Conservation (phyloP, 441 rosid genomes). For the Macaranga tanarius region DNA sequence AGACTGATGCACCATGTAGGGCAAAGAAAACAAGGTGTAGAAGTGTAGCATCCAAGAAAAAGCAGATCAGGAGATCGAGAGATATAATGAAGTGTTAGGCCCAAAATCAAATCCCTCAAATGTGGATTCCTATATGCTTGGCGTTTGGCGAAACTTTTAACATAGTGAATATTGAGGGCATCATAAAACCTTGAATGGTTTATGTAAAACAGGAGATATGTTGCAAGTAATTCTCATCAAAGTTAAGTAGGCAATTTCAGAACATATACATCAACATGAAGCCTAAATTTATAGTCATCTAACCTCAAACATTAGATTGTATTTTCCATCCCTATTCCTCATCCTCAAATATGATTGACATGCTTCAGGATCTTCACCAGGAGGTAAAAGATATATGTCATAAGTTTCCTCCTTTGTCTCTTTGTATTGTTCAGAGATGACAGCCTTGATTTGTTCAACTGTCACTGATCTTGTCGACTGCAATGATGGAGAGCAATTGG, state of each 20-base stretch:
- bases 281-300: constrained; percentile 26
- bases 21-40: background rate
- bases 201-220: constrained; percentile 1
- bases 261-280: constrained; percentile 14
- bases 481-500: constrained; percentile 37
- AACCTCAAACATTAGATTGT: constrained; percentile 98
- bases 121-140: background rate
- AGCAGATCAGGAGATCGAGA: background rate
- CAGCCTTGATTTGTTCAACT: constrained; percentile 74
- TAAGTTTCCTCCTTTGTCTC: constrained; percentile 91
- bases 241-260: background rate
- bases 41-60: constrained; percentile 1
- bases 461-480: constrained; percentile 76
- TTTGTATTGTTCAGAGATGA: constrained; percentile 49
- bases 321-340: constrained; percentile 98
- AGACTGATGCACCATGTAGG: background rate
- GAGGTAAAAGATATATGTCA: constrained; percentile 97
- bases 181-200: background rate
- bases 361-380: constrained; percentile 99
- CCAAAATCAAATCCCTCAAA: background rate
- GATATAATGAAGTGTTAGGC: background rate
- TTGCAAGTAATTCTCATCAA: constrained; percentile 5
- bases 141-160: background rate
- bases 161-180: background rate
- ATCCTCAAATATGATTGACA: constrained; percentile 96